phyloP scores from a whole-genome alignment of 306 rosid genomes.

The Dalbergia cochinchinensis region DNA sequence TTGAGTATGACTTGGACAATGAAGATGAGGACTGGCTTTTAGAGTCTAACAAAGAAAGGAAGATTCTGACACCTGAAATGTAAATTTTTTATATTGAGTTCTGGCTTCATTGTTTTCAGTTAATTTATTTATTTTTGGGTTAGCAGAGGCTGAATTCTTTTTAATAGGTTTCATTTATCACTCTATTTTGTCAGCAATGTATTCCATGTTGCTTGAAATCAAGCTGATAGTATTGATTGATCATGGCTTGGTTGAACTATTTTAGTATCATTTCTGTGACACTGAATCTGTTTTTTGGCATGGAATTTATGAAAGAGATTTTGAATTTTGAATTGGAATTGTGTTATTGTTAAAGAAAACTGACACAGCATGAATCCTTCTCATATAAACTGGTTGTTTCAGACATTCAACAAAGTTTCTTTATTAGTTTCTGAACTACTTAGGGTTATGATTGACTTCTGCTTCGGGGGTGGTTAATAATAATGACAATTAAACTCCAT shows the following conservation, averaged over 20 bases:
- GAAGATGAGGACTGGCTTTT: constrained; percentile 96
- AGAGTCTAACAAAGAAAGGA: constrained; percentile 73
- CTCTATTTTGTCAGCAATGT: background rate
- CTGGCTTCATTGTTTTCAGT: constrained; percentile 17
- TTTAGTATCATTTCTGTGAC: constrained; percentile 6
- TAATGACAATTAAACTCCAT: background rate
- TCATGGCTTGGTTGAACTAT: constrained; percentile 17
- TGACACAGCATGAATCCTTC: background rate
- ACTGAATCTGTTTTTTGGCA: background rate
- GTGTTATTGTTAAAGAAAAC: background rate
- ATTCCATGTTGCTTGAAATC: constrained; percentile 3
- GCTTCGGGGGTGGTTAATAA: background rate
- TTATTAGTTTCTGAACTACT: background rate
- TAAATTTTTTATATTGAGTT: constrained; percentile 40
- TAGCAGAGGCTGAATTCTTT: background rate
- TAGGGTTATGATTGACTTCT: background rate
- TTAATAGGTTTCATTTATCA: background rate
- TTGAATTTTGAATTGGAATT: background rate
- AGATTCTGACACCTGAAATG: constrained; percentile 73
- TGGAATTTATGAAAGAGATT: background rate
- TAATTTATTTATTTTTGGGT: constrained; percentile 14
- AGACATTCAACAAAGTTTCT: background rate
- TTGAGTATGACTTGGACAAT: constrained; percentile 94
- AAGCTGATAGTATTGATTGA: constrained; percentile 5
- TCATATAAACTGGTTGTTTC: background rate